These are phyloP conservation scores for Mycena latifolia DNA, from an alignment of 768 basidiomycete genomes.

Conservation along the genomic window DNA sequence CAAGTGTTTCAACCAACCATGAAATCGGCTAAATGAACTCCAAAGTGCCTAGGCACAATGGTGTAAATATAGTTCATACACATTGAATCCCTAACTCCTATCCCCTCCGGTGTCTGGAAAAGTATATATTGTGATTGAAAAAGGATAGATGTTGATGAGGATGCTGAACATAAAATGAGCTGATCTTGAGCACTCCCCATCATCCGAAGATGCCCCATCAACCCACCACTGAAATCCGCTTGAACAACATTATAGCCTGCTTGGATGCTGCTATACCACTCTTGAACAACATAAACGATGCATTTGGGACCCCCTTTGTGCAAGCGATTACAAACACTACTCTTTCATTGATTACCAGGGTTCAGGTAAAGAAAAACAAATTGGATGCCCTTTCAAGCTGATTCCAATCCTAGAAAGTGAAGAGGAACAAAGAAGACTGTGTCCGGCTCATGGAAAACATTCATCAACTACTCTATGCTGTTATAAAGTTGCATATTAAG, in stretches of 20 bases:
- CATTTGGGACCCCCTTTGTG: not conserved
- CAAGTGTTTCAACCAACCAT: too few species aligned
- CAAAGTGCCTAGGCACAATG: too few species aligned
- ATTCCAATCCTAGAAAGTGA: not conserved
- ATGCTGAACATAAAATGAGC: too few species aligned
- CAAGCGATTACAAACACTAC: not conserved
- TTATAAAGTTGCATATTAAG: not conserved
- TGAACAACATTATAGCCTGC: not conserved
- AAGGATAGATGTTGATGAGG: too few species aligned
- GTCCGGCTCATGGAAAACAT: slow-evolving; percentile 9
- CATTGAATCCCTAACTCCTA: too few species aligned
- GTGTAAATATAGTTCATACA: too few species aligned
- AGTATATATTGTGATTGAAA: too few species aligned
- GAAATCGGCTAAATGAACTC: too few species aligned
- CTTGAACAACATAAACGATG: not conserved
- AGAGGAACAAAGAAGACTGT: slow-evolving; percentile 1
- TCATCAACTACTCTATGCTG: not conserved
- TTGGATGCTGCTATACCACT: not conserved
- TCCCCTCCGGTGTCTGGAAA: too few species aligned
- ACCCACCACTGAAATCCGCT: not conserved
- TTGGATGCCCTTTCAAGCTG: not conserved
- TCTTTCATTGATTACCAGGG: not conserved
- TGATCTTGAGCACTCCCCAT: too few species aligned
- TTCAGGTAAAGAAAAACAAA: not conserved
- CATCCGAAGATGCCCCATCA: not conserved